Evolutionary conservation across 768 basidiomycete genomes (phyloP).

Genomic region (Cystofilobasidium ferigula): DNA sequence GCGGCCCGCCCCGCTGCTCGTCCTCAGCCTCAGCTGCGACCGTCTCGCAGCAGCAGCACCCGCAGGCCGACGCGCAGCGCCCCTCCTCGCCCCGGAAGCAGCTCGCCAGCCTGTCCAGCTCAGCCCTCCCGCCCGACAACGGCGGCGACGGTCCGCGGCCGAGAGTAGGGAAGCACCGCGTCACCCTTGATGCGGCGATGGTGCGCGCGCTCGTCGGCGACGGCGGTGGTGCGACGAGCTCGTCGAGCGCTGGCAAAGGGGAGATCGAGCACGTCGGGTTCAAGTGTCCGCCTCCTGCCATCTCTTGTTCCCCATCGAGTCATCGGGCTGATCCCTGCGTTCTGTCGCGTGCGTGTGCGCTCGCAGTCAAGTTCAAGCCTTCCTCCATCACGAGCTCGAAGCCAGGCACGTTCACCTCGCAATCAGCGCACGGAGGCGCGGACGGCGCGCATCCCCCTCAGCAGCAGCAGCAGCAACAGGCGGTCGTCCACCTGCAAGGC

Average conservation of each 20-base stretch:
- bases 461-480: neutral
- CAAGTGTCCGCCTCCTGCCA: neutral
- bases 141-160: neutral
- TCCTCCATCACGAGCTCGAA: neutral
- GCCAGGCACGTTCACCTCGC: constrained; percentile 13
- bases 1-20: neutral
- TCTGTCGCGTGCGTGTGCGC: neutral
- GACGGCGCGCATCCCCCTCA: too few species aligned
- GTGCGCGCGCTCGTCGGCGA: neutral
- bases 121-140: neutral
- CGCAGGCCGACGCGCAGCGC: neutral
- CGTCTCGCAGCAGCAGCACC: neutral
- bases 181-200: neutral
- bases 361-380: constrained; percentile 1
- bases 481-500: constrained; percentile 15
- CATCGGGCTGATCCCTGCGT: neutral
- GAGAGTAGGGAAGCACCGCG: neutral
- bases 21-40: neutral
- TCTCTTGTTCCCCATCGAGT: neutral
- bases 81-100: neutral
- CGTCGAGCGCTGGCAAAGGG: neutral
- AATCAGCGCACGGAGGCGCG: neutral
- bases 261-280: neutral
- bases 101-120: neutral
- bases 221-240: neutral